phyloP scores from a whole-genome alignment of 306 rosid genomes.

The Arachis hypogaea region DNA sequence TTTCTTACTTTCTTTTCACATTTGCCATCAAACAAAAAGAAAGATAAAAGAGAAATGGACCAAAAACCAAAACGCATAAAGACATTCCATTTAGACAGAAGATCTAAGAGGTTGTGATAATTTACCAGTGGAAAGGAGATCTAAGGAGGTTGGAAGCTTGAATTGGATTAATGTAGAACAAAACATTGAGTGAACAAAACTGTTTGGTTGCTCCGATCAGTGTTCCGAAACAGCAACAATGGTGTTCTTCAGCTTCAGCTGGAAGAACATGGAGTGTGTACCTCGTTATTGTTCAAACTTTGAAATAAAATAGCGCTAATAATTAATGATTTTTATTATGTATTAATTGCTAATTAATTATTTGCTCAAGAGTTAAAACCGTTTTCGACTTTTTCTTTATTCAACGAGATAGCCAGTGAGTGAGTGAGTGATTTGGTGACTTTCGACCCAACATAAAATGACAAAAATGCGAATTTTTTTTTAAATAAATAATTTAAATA shows the following conservation, averaged over 20 bases:
- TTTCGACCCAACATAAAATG: no score
- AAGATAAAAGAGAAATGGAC: not conserved
- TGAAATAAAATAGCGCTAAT: no score
- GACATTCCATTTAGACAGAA: not conserved
- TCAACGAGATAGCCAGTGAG: no score
- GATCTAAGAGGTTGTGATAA: not conserved
- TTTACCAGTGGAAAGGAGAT: slow-evolving; percentile 35
- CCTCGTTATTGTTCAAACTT: not conserved
- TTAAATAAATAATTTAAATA: no score
- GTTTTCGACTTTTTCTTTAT: no score
- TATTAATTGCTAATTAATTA: no score
- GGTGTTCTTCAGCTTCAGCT: not conserved
- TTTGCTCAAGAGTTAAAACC: not conserved
- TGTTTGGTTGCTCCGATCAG: not conserved
- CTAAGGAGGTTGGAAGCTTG: slow-evolving; percentile 4
- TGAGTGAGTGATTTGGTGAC: no score
- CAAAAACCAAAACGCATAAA: not conserved
- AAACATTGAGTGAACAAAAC: not conserved
- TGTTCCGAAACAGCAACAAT: slow-evolving; percentile 6
- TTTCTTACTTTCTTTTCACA: not conserved
- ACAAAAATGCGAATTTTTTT: no score
- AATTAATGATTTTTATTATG: no score
- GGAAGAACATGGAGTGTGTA: not conserved
- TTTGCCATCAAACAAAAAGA: not conserved
- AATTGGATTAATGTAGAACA: not conserved